Evolutionary conservation across 306 rosid genomes (phyloP).

Genomic region (Quercus rubra): DNA sequence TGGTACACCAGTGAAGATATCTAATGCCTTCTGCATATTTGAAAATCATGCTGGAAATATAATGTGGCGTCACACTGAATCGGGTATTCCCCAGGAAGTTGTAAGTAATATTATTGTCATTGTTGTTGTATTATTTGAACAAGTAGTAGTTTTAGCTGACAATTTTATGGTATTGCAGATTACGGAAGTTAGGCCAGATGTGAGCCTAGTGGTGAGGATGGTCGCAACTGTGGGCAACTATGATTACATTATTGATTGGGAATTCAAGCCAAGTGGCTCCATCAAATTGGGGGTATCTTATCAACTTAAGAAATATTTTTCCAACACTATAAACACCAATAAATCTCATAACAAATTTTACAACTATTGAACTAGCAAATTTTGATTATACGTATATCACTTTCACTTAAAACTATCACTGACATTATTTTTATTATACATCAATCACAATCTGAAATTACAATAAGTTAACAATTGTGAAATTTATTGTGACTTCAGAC

Average conservation of each 20-base stretch:
- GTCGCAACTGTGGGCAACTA: conserved; percentile 49
- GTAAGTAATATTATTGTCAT: background rate
- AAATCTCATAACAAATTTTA: too few species aligned
- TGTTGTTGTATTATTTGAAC: background rate
- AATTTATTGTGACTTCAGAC: too few species aligned
- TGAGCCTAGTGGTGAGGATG: conserved; percentile 44
- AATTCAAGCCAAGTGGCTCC: conserved; percentile 54
- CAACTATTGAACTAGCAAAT: too few species aligned
- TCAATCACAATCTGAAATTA: too few species aligned
- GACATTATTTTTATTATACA: too few species aligned
- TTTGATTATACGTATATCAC: too few species aligned
- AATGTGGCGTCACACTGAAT: conserved; percentile 73
- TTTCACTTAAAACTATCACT: too few species aligned
- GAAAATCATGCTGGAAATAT: conserved; percentile 46
- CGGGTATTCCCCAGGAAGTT: conserved; percentile 11
- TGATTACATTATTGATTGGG: conserved; percentile 54
- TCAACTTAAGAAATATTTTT: background rate
- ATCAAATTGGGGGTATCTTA: conserved; percentile 45
- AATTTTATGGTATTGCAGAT: too few species aligned
- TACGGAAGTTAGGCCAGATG: conserved; percentile 42
- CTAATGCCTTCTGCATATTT: conserved; percentile 59
- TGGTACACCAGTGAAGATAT: conserved; percentile 38
- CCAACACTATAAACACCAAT: too few species aligned
- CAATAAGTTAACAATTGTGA: too few species aligned
- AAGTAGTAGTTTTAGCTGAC: too few species aligned